phyloP scores from a whole-genome alignment of 2,329 filamentous ascomycete species.

The Penicillium sp. region DNA sequence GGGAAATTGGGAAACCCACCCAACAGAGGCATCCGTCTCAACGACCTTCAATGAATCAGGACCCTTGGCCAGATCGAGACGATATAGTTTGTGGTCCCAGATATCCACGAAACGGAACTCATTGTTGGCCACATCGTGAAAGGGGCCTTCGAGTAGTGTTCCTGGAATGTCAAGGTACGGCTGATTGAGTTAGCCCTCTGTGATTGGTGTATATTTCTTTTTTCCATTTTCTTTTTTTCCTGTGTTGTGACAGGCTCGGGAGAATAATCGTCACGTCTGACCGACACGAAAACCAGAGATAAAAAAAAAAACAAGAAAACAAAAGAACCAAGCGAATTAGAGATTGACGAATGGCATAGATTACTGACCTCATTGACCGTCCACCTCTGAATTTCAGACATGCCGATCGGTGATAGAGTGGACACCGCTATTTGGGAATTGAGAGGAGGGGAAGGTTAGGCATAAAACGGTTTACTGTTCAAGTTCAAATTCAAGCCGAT shows the following conservation, averaged over 20 bases:
- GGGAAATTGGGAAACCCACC: conserved; percentile 35
- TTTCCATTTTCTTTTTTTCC: background rate
- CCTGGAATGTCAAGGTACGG: conserved; percentile 41
- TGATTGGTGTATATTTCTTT: conserved; percentile 15
- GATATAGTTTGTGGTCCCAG: conserved; percentile 70
- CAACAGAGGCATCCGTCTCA: conserved; percentile 58
- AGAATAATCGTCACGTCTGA: conserved; percentile 11
- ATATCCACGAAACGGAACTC: conserved; percentile 62
- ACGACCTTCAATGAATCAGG: conserved; percentile 57
- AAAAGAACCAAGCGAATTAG: conserved; percentile 7
- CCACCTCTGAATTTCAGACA: conserved; percentile 45
- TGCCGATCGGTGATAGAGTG: conserved; percentile 20
- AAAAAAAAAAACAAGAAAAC: background rate
- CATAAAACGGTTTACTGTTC: background rate
- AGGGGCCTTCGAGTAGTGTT: conserved; percentile 43
- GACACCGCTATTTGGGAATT: conserved; percentile 20
- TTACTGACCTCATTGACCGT: conserved; percentile 45
- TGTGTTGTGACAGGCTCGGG: background rate
- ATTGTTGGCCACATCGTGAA: conserved; percentile 38
- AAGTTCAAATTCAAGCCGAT: background rate
- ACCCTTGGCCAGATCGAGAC: conserved; percentile 63
- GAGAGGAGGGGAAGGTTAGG: conserved; percentile 9
- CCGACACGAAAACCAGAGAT: conserved; percentile 14
- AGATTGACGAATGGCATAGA: conserved; percentile 8
- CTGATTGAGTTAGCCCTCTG: conserved; percentile 22